phyloP scores from a whole-genome alignment of 2,329 filamentous ascomycete genomes.

The Pleomassaria siparia region DNA sequence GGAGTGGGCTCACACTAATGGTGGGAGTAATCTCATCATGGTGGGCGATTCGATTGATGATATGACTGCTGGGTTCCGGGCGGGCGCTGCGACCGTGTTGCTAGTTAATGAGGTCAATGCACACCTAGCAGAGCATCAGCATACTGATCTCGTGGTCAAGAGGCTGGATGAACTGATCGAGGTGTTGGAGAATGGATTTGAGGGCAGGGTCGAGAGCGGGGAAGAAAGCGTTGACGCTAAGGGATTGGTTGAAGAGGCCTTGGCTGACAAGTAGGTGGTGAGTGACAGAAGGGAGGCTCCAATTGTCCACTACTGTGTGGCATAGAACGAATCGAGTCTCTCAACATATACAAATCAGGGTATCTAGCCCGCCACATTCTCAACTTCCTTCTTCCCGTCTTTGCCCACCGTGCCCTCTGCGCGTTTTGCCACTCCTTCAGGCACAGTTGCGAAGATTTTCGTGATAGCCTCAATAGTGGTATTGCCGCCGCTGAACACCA shows the following conservation, averaged over 20 bases:
- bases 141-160: conserved; percentile 74
- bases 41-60: conserved; percentile 77
- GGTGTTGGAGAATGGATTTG: conserved; percentile 75
- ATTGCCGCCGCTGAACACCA: conserved; percentile 66
- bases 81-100: conserved; percentile 88
- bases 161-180: conserved; percentile 73
- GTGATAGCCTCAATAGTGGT: conserved; percentile 63
- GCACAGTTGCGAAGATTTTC: conserved; percentile 52
- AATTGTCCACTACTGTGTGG: too few species aligned
- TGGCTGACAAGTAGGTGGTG: conserved; percentile 8
- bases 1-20: conserved; percentile 61
- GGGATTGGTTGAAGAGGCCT: conserved; percentile 20
- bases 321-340: too few species aligned
- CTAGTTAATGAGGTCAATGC: conserved; percentile 80
- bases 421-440: conserved; percentile 38
- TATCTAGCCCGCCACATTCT: conserved; percentile 50
- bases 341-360: not conserved
- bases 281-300: conserved; percentile 6
- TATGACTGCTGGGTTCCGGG: conserved; percentile 80
- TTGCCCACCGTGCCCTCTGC: conserved; percentile 43
- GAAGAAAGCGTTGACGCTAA: conserved; percentile 29
- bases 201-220: conserved; percentile 47
- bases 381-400: conserved; percentile 46
- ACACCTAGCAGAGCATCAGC: conserved; percentile 67
- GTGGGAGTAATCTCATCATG: conserved; percentile 53